Evolutionary conservation across 352 stramenopile genomes (phyloP), one percentile per base, ranked within the genome.

Genomic region (Saprolegnia diclina): DNA sequence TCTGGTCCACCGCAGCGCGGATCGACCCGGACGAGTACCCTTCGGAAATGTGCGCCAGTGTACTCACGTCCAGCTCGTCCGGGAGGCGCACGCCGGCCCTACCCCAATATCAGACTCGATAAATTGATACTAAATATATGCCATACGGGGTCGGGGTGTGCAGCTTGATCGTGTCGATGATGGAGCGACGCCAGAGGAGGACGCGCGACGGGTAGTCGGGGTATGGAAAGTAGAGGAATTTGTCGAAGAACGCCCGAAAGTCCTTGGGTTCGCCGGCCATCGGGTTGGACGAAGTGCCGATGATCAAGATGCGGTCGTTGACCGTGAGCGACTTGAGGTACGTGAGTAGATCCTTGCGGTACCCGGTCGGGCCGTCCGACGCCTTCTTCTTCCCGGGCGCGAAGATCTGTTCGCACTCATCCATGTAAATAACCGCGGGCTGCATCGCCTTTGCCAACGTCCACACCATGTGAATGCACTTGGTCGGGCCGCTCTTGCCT

Each of bases 391-490:
- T 96, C 6, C 80, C 82, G 19, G 75, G 77, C 0, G 87, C 77
- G 55, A 97, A 97, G 35, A 97, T 82, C 66, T 97, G 82, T 53
- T 98, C 90, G 64, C 85, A 96, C 18, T 98, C 79, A 71, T 98
- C 92, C 4, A 98, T 93, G 76, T 98, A 98, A 64, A 98, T 91
- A 19, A 98, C 84, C 32, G 96, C 84, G 5, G 92, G 94, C 67
- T 90, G 82, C 35, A 97, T 77, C 11, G 74, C 72, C 64, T 91
- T 96, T 22, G 94, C 91, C 44, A 98, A 76, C 46, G 86, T 74
- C 67, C 98, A 98, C n/a, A 83, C 85, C 89, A 98, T 97, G 77
- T 98, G 94, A 35, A 98, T 77, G 32, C 97, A 79, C 71, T 97
- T 97, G 0, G 89, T 97, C 0, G 91, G 83, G 0, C 89, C 92